Evolutionary conservation across 139 green algal genomes (phyloP).

Genomic region (Ettlia oleoabundans): DNA sequence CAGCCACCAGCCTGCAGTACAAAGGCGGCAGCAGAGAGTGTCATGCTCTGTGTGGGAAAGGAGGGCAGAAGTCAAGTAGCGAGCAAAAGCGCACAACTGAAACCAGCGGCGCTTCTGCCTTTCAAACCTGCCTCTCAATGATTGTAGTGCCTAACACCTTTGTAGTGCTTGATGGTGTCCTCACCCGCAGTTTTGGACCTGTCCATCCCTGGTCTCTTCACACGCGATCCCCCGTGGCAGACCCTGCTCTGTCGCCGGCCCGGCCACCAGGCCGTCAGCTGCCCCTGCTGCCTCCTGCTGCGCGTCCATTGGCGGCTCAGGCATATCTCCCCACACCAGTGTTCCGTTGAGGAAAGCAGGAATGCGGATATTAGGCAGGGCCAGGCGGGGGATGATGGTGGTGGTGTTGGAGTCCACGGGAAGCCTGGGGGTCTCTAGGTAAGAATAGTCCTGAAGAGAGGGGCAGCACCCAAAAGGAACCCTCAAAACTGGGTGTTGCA

Average conservation of each 20-base stretch:
- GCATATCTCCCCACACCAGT: constrained; percentile 66
- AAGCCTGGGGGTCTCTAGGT: constrained; percentile 52
- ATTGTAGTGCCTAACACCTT: too few species aligned
- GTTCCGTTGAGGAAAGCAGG: constrained; percentile 53
- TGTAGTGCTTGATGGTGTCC: too few species aligned
- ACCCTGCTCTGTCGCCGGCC: not conserved
- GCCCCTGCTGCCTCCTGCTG: not conserved
- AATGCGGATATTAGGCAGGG: constrained; percentile 59
- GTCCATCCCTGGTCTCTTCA: not conserved
- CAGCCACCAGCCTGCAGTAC: constrained; percentile 43
- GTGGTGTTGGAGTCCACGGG: not conserved
- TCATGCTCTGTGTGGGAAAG: too few species aligned
- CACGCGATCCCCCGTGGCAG: constrained; percentile 35
- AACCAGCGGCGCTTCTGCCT: too few species aligned
- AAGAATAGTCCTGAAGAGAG: constrained; percentile 63
- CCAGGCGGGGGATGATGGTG: constrained; percentile 57
- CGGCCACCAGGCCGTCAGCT: not conserved
- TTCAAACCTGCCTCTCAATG: too few species aligned
- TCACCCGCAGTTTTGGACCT: not conserved
- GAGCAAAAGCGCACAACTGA: too few species aligned
- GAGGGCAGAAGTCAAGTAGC: not conserved
- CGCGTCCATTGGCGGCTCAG: not conserved
- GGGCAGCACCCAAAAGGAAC: too few species aligned
- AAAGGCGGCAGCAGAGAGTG: not conserved
- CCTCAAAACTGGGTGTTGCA: too few species aligned